These are phyloP conservation scores for Starmera pachycereana DNA, from an alignment of 805 yeast genomes.

Conservation along the genomic window DNA sequence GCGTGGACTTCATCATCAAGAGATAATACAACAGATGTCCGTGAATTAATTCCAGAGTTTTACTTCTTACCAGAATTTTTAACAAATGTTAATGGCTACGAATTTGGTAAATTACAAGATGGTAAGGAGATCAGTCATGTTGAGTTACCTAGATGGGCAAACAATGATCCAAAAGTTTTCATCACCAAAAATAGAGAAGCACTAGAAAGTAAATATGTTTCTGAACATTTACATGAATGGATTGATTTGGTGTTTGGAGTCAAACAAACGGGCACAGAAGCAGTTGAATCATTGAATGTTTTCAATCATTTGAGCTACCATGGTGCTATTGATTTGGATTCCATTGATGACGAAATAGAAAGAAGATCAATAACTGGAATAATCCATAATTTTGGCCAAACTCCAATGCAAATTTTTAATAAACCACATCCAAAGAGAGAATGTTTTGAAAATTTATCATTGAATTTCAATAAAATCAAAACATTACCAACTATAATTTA, in stretches of 20 bases:
- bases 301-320: slow-evolving; percentile 79
- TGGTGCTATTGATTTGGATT: slow-evolving; percentile 73
- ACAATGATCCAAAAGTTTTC: slow-evolving; percentile 64
- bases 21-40: slow-evolving; percentile 78
- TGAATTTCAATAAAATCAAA: slow-evolving; percentile 22
- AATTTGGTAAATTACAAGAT: slow-evolving; percentile 62
- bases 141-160: slow-evolving; percentile 74
- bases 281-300: slow-evolving; percentile 59
- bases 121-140: slow-evolving; percentile 51
- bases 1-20: slow-evolving; percentile 75
- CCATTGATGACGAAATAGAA: slow-evolving; percentile 63
- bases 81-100: slow-evolving; percentile 50
- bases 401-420: slow-evolving; percentile 64
- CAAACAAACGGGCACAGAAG: slow-evolving; percentile 66
- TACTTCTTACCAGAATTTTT: slow-evolving; percentile 75
- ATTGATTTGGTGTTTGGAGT: slow-evolving; percentile 76
- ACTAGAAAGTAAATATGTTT: slow-evolving; percentile 72
- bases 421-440: slow-evolving; percentile 54
- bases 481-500: slow-evolving; percentile 29
- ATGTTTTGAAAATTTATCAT: slow-evolving; percentile 25
- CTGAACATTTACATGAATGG: slow-evolving; percentile 71
- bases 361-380: slow-evolving; percentile 70
- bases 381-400: slow-evolving; percentile 88
- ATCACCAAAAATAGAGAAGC: slow-evolving; percentile 74
- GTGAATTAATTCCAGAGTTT: slow-evolving; percentile 84